Evolutionary conservation across 2,329 filamentous ascomycete species (phyloP), one percentile per base, ranked within the genome.

Genomic region (Talaromyces sp.): DNA sequence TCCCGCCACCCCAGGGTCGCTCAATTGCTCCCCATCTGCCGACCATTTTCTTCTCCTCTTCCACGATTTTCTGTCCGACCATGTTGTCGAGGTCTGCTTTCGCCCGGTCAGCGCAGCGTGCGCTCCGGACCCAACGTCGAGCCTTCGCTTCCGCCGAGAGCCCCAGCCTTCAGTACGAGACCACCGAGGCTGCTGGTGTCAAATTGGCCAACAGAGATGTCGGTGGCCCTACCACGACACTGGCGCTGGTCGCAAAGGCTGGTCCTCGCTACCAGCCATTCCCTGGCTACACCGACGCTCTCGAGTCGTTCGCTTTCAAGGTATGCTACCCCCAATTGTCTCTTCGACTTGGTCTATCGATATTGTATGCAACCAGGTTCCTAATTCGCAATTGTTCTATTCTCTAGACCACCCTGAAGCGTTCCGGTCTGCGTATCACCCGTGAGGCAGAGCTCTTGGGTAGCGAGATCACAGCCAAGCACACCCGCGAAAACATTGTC

Each of bases 301-400:
- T 99, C 68, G 90, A 95, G 82, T 90, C 92, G 77, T 99, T 96
- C 82, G 93, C 96, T 67, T 99, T 97, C 87, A 96, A 96, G 91
- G 95, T 92, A 77, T 70, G 79, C 72, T 30, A 44, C n/a, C 33
- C 33, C 25, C 32, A 52, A 28, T 17, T 49, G 19, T 28, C 4
- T 44, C 51, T 27, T 55, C 28, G 5, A 27, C n/a, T 19, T 9
- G 15, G 19, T 33, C 17, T 42, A 1, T 39, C 4, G 22, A 11
- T 33, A 33, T 47, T 54, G 17, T 22, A 17, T 9, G 9, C 22
- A 39, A 58, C 10, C 42, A 10, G 32, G 58, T 42, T 59, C 5
- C 44, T 47, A 47, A 60, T 63, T 70, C 58, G 70, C 53, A 27
- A 36, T 22, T 44, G 32, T 59, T 64, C 63, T 68, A 71, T 68